Base-by-base conservation (phyloP, 148 eudicot species). In the Diospyros kaki region DNA sequence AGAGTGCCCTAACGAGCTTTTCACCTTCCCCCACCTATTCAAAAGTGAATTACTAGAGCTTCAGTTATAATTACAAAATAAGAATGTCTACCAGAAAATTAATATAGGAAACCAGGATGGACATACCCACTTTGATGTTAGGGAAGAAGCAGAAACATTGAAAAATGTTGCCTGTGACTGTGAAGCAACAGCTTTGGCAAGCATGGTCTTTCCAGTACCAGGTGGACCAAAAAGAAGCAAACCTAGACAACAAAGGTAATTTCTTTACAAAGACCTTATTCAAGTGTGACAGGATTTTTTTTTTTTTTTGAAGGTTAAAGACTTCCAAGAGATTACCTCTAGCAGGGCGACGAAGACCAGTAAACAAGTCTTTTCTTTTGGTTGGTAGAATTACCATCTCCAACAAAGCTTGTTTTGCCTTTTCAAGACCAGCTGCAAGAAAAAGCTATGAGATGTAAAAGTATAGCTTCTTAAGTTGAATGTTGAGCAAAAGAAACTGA, bases 121-220 rank as follows among this genome's bases (percentile, higher is more conserved):
- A 76, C 83, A 43, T 48, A 93, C 96, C 87, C 89, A 95, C 83
- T 95, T 95, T 74, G 99, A 93, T 66, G 99, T 95, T 74, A 95
- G 82, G 69, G 99, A 89, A 80, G 99, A 95, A 59, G 99, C 97
- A 17, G 99, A 95, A 45, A 95, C 90, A 78, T 86, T 95, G 73
- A 95, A 95, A 80, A 95, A 95, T 13, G 99, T 95, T 69, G 99
- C 99, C 61, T 81, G 82, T n/a, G 96, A 93, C 81, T 95, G 91
- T 73, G 99, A 95, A 67, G 99, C 99, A 79, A 95, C 98, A 70
- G 99, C 99, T 86, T 95, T 95, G 14, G 99, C 99, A 81, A 95
- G 98, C 96, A 95, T 81, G 64, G 99, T 95, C 82, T 95, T 95
- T 52, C 99, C 99, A 84, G 96, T 95, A 65, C 99, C 99, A 60